Evolutionary conservation across 2,329 filamentous ascomycete genomes (phyloP).

Genomic region (Cladosporium sp.): DNA sequence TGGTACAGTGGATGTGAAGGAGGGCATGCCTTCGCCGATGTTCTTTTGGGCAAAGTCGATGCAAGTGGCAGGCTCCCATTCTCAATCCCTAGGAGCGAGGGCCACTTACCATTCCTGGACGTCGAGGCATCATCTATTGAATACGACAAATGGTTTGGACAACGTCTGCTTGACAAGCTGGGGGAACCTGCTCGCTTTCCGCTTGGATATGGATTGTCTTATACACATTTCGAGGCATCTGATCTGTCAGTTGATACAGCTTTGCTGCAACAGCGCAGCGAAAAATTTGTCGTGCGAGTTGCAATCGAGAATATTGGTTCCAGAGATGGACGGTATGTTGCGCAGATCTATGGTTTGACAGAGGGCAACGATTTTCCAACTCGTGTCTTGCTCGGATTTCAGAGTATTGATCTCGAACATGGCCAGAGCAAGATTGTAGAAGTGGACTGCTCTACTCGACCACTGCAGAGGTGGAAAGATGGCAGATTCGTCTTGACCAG

Average conservation of each 20-base stretch:
- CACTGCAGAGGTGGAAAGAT: slow-evolving; percentile 1
- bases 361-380: background rate
- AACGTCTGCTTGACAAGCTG: slow-evolving; percentile 23
- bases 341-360: background rate
- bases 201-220: slow-evolving; percentile 9
- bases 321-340: background rate
- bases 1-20: slow-evolving; percentile 19
- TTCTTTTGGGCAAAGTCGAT: slow-evolving; percentile 15
- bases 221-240: background rate
- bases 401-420: background rate
- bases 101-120: slow-evolving; percentile 23
- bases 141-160: slow-evolving; percentile 26
- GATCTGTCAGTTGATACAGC: background rate
- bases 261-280: background rate
- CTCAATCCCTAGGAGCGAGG: slow-evolving; percentile 19
- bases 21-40: slow-evolving; percentile 17
- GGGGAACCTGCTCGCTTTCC: slow-evolving; percentile 18
- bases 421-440: background rate
- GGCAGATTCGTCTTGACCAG: background rate
- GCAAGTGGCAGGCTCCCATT: slow-evolving; percentile 17
- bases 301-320: background rate
- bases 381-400: slow-evolving; percentile 9
- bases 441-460: background rate
- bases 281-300: background rate
- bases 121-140: slow-evolving; percentile 18